Base-by-base conservation (phyloP, 495 filamentous ascomycete genomes). In the Extremus antarcticus region DNA sequence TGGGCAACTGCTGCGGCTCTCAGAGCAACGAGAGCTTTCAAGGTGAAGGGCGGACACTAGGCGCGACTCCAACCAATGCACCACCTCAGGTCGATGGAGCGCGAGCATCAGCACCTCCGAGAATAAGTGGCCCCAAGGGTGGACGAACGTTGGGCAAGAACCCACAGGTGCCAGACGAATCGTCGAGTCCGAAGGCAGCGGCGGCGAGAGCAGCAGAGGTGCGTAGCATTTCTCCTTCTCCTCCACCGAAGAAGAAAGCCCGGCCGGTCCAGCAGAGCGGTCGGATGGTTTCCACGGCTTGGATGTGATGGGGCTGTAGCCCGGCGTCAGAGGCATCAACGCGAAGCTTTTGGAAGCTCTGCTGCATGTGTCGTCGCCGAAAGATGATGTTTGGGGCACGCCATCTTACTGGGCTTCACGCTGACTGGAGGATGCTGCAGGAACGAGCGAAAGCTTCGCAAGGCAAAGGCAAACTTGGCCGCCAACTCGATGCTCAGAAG, bases 161-260 rank as follows among this genome's bases (percentile, higher is more conserved):
- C 16, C 38, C 51, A 41, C 50, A 49, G 29, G 25, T 24, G 9
- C 29, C 41, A 10, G 57, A 54, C 15, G 57, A 54, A 17, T 49
- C 53, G 32, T 15, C 13, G 8, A 32, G 43, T 51, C 62, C 62
- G 22, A 51, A 55, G 19, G 53, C 16, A 25, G 62, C 62, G 35
- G 62, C 62, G 23, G 62, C 62, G 49, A 52, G 53, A 39, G 62
- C 62, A 22, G 62, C 62, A 43, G 62, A 65, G 62, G 62, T 65
- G 55, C 53, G 57, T 51, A 46, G 55, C 53, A 22, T 54, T 20
- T 53, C 50, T 8, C 41, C 48, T n/a, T 39, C 47, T 7, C 22
- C 9, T 9, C 22, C 15, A 13, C 3, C 11, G 25, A 45, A 52
- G 46, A 25, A 15, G 23, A 52, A n/a, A 54, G 43, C n/a, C n/a